Base-by-base conservation (phyloP, 495 filamentous ascomycete species). In the Cladorrhinum samala region DNA sequence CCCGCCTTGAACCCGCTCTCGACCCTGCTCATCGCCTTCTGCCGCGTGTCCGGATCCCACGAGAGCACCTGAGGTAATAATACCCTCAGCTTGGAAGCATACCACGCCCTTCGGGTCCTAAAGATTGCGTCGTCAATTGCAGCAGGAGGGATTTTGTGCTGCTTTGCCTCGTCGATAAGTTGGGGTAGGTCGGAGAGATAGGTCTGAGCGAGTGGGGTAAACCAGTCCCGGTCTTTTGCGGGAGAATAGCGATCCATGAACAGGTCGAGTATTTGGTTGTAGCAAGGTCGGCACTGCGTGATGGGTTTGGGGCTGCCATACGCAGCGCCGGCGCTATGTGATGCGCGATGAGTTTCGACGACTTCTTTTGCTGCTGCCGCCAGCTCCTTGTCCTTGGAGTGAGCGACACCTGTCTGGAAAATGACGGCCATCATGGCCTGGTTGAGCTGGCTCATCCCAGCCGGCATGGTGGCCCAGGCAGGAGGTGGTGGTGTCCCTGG, bases 81-180 rank as follows among this genome's bases (percentile, higher is more conserved):
- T 8, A 54, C 52, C 6, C 67, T 63, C 46, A 68, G 62, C 27
- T 58, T 66, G 47, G 72, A 69, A 39, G 63, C 61, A 40, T 75
- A 72, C 73, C 73, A 77, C 33, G 68, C 61, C 44, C 62, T 64
- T 45, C 71, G 72, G 59, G 72, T 72, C 38, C 69, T 67, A 16
- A 61, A 51, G 58, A 77, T 67, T 17, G 63, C 68, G 39, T 64
- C 63, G 52, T 76, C 72, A 20, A 77, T 62, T 14, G 56, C 56
- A 27, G 61, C 55, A 13, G 74, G 61, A 27, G 67, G 61, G 42
- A 68, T 54, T 49, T 69, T 60, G 51, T 66, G 58, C 25, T 64
- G 61, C 50, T 65, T 62, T 40, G 70, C 72, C 17, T 66, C 66
- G 16, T 64, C 58, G 45, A 75, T 63, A 45, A 75, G 56, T 9